A percentile compares a stretch with the other conserved stretches of the same genome.
phyloP scores from a whole-genome alignment of 805 yeast species.

The Millerozyma miso region DNA sequence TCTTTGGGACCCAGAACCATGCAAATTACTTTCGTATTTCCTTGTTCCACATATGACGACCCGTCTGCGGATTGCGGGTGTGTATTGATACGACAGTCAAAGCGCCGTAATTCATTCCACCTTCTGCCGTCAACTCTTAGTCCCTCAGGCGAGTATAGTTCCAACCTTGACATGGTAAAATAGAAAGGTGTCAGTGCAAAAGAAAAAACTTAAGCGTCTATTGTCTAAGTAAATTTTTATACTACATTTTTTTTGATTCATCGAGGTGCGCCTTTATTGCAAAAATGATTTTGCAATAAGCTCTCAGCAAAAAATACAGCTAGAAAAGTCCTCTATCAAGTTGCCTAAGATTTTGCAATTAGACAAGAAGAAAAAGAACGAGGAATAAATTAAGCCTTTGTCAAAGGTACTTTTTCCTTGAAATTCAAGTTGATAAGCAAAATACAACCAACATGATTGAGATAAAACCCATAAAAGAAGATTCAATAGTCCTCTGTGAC shows the following conservation, averaged over 20 bases:
- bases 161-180: constrained; percentile 56
- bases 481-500: constrained; percentile 37
- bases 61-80: constrained; percentile 90
- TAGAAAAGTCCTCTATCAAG: constrained; percentile 37
- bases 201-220: not conserved
- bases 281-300: not conserved
- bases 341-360: constrained; percentile 60
- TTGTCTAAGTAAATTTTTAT: not conserved
- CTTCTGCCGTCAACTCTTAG: constrained; percentile 89
- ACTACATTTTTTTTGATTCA: not conserved
- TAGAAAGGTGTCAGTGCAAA: not conserved
- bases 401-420: constrained; percentile 63
- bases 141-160: constrained; percentile 94
- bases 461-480: constrained; percentile 59
- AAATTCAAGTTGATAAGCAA: constrained; percentile 79
- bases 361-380: constrained; percentile 54
- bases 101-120: constrained; percentile 86
- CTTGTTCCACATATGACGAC: constrained; percentile 87
- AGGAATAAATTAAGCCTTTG: constrained; percentile 52
- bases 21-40: constrained; percentile 84
- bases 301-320: not conserved
- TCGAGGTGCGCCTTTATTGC: not conserved
- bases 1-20: constrained; percentile 88
- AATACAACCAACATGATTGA: constrained; percentile 75
- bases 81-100: constrained; percentile 78